phyloP scores from a whole-genome alignment of 768 basidiomycete species.

The Lactarius akahatsu region DNA sequence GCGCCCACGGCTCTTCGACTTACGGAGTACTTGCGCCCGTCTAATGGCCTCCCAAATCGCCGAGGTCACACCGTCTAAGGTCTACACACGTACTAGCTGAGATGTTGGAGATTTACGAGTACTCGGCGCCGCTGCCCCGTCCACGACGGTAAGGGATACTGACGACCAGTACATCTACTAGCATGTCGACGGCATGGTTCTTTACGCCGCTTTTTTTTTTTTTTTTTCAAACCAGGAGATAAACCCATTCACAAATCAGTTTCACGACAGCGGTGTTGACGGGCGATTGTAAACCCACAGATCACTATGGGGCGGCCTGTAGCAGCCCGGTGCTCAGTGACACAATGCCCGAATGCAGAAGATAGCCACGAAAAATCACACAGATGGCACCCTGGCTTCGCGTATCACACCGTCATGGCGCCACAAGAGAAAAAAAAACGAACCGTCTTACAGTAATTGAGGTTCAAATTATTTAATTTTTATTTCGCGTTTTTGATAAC shows the following conservation, averaged over 20 bases:
- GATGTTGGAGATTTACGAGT: neutral
- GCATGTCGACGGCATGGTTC: neutral
- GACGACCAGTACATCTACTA: neutral
- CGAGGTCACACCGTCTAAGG: neutral
- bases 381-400: neutral
- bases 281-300: neutral
- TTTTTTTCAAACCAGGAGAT: neutral
- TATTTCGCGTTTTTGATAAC: neutral
- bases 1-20: neutral
- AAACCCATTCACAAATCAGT: neutral
- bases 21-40: neutral
- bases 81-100: neutral
- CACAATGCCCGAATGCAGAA: neutral
- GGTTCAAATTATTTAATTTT: neutral
- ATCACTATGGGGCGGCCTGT: neutral
- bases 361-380: neutral
- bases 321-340: neutral
- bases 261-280: neutral
- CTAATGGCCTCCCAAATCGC: neutral
- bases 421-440: neutral
- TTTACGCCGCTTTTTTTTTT: neutral
- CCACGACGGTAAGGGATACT: neutral
- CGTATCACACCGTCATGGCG: neutral
- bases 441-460: no score
- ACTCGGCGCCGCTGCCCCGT: neutral